Conservation (phyloP, 2,329 filamentous ascomycete species). For the Penicillium decumbens region DNA sequence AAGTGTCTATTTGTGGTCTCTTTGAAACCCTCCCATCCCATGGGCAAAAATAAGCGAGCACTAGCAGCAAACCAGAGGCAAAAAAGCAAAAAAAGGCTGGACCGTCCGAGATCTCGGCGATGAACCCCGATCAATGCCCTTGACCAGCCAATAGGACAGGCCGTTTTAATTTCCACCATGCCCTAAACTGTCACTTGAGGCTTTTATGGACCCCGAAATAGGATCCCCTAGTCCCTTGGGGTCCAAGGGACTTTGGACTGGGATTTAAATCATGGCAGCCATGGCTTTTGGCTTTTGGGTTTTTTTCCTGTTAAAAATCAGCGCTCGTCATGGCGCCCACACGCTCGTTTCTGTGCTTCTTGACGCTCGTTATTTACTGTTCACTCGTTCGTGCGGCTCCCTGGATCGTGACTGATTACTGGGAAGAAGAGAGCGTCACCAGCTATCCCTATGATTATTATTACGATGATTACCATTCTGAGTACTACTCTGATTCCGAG, state of each 20-base stretch:
- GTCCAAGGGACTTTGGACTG: background rate
- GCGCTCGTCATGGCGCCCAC: slow-evolving; percentile 19
- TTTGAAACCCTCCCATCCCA: background rate
- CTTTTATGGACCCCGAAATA: background rate
- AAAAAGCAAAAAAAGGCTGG: background rate
- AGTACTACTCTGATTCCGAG: slow-evolving; percentile 5
- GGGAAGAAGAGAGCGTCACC: slow-evolving; percentile 17
- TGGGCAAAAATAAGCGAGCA: background rate
- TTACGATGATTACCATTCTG: background rate
- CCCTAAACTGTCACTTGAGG: background rate
- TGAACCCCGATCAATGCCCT: background rate
- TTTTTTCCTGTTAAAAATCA: background rate
- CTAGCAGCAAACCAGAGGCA: background rate
- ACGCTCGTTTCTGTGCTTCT: slow-evolving; percentile 23
- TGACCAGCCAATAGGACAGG: background rate
- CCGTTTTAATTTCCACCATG: background rate
- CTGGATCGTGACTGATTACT: slow-evolving; percentile 31
- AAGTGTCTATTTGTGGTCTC: too few species aligned
- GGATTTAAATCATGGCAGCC: background rate
- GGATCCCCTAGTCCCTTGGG: background rate
- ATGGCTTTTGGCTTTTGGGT: background rate
- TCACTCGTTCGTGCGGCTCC: slow-evolving; percentile 24
- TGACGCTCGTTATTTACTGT: slow-evolving; percentile 16
- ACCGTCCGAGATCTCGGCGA: background rate
- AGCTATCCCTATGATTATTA: background rate